These are phyloP conservation scores for Daldinia eschscholtzii DNA, from an alignment of 2,329 filamentous ascomycete species.

Conservation along the genomic window DNA sequence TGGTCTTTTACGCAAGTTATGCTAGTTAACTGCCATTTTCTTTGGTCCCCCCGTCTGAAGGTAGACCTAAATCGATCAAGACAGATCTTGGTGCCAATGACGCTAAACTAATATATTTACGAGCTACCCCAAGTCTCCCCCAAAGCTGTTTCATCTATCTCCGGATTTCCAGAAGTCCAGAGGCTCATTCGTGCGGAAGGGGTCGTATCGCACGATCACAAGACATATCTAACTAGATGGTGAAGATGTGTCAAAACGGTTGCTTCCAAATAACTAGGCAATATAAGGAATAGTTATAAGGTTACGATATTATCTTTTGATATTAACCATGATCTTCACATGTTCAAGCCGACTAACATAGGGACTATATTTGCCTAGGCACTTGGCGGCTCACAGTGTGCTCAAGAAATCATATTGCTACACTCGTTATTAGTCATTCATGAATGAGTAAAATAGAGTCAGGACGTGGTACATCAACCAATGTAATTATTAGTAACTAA, in stretches of 20 bases:
- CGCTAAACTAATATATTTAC: not conserved
- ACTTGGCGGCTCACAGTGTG: not conserved
- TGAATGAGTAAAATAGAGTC: not conserved
- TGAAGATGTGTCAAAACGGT: not conserved
- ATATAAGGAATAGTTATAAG: too few relatives aligned
- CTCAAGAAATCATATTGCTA: not conserved
- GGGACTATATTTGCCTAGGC: not conserved
- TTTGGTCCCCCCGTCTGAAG: not conserved
- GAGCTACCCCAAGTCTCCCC: conserved; percentile 2
- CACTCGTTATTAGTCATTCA: not conserved
- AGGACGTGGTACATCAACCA: not conserved
- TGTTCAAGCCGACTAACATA: not conserved
- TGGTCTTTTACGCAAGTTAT: not conserved
- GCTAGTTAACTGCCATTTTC: not conserved
- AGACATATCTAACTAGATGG: not conserved
- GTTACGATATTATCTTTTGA: not conserved
- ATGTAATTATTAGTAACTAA: not conserved
- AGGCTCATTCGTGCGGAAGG: not conserved
- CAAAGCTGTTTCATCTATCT: conserved; percentile 2
- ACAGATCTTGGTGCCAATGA: not conserved
- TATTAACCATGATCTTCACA: not conserved
- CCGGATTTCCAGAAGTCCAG: not conserved
- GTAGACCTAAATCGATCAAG: not conserved
- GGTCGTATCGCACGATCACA: not conserved
- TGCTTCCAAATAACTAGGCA: too few relatives aligned